phyloP scores from a whole-genome alignment of 192 early-diverging fungal species.

The Coemansia sp. region DNA sequence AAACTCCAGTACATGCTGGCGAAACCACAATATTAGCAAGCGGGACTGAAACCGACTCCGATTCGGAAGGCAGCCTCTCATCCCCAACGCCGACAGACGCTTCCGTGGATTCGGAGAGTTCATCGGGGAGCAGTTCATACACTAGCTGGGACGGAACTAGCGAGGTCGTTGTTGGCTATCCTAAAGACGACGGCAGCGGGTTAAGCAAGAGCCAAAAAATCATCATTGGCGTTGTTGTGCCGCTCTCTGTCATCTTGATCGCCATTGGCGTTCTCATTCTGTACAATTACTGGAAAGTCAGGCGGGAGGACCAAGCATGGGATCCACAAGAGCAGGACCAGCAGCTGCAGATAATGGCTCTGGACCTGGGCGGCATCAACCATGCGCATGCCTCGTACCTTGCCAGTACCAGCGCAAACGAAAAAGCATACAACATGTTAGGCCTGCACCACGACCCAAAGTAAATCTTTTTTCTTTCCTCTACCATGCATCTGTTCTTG shows the following conservation, averaged over 20 bases:
- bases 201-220: slow-evolving; percentile 4
- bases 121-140: not conserved
- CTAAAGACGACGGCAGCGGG: not conserved
- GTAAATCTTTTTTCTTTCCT: too few relatives aligned
- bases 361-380: slow-evolving; percentile 2
- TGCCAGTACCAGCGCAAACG: not conserved
- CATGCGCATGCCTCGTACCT: slow-evolving; percentile 1
- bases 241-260: not conserved
- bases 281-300: slow-evolving; percentile 4
- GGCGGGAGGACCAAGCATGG: slow-evolving; percentile 7
- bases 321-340: slow-evolving; percentile 3
- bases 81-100: not conserved
- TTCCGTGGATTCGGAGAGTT: not conserved
- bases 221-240: slow-evolving; percentile 7
- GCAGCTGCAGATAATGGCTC: slow-evolving; percentile 8
- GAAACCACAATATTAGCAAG: not conserved
- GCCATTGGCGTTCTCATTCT: not conserved
- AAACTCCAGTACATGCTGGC: not conserved
- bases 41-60: not conserved
- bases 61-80: not conserved
- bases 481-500: too few relatives aligned
- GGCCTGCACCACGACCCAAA: not conserved
- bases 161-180: not conserved
- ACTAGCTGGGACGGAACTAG: not conserved
- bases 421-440: slow-evolving; percentile 3